Evolutionary conservation across 2,329 filamentous ascomycete genomes (phyloP).

Genomic region (Lizonia empirigonia): DNA sequence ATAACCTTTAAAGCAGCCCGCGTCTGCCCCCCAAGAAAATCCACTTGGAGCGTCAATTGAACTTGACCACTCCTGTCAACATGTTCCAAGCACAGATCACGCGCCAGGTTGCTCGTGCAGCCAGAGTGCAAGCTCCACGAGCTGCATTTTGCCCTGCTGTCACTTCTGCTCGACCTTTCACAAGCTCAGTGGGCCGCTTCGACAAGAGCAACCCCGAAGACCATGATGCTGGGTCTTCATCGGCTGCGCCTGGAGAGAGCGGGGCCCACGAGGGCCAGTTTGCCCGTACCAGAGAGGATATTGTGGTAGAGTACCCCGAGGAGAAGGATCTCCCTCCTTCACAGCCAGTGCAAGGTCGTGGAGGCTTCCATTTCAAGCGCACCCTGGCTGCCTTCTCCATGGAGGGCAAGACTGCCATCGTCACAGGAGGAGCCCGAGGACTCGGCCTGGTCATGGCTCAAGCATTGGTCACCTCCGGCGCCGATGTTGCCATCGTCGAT

Average conservation of each 20-base stretch:
- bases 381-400: slow-evolving; percentile 87
- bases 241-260: slow-evolving; percentile 48
- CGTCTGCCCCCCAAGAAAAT: background rate
- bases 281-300: slow-evolving; percentile 78
- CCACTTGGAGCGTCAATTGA: background rate
- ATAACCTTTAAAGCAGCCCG: slow-evolving; percentile 15
- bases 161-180: slow-evolving; percentile 35
- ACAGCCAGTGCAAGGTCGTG: slow-evolving; percentile 73
- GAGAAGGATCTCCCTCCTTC: slow-evolving; percentile 75
- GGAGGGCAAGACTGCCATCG: slow-evolving; percentile 79
- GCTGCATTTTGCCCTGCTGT: slow-evolving; percentile 27
- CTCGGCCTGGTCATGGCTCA: slow-evolving; percentile 92
- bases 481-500: slow-evolving; percentile 89
- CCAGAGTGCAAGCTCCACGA: slow-evolving; percentile 37
- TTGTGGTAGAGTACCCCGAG: slow-evolving; percentile 78
- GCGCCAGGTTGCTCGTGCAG: slow-evolving; percentile 38
- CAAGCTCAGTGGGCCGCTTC: slow-evolving; percentile 34
- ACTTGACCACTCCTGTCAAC: background rate
- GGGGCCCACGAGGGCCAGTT: slow-evolving; percentile 67
- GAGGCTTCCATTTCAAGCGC: slow-evolving; percentile 81
- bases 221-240: slow-evolving; percentile 43
- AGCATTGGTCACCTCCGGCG: slow-evolving; percentile 84
- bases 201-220: slow-evolving; percentile 37
- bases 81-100: slow-evolving; percentile 46
- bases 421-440: slow-evolving; percentile 89